Percentiles rank a stretch among this genome's conserved stretches.
Conservation (phyloP, 352 stramenopile genomes). For the Phytopythium chamaehyphon region DNA sequence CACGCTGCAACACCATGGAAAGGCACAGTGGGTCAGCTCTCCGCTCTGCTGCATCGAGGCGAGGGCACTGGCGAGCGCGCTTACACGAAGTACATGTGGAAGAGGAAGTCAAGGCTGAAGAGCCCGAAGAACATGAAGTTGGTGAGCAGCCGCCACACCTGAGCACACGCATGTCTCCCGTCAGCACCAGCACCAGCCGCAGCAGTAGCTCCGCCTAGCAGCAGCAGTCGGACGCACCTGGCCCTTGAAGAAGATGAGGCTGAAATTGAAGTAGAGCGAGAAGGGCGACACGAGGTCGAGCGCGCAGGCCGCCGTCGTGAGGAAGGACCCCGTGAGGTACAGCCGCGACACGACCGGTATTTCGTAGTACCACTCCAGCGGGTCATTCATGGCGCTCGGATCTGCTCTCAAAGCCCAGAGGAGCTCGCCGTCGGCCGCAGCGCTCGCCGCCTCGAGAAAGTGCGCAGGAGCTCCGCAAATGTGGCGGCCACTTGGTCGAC, state of each 20-base stretch:
- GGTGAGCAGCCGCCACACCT: constrained; percentile 95
- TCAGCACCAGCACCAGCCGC: background rate
- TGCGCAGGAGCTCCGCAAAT: too few relatives aligned
- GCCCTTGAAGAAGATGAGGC: constrained; percentile 97
- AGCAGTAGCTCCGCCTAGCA: background rate
- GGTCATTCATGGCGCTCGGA: constrained; percentile 70
- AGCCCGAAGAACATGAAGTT: constrained; percentile 99
- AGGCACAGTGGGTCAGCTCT: background rate
- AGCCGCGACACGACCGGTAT: constrained; percentile 97
- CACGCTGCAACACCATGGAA: constrained; percentile 36
- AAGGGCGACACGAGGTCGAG: constrained; percentile 98
- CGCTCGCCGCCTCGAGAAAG: too few relatives aligned
- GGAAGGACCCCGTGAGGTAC: constrained; percentile 97
- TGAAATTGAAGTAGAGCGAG: constrained; percentile 93
- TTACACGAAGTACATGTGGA: constrained; percentile 99
- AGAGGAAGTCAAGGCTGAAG: constrained; percentile 99
- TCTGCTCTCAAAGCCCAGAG: too few relatives aligned
- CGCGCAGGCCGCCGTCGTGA: constrained; percentile 95
- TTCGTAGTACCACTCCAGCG: constrained; percentile 96
- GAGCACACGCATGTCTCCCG: constrained; percentile 8
- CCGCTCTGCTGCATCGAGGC: background rate
- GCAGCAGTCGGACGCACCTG: constrained; percentile 80
- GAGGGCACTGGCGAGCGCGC: constrained; percentile 10
- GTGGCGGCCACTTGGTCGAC: too few relatives aligned
- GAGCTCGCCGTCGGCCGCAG: background rate